These are phyloP conservation scores for Rehmannia glutinosa DNA, from an alignment of 257 asterid genomes.

Conservation along the genomic window DNA sequence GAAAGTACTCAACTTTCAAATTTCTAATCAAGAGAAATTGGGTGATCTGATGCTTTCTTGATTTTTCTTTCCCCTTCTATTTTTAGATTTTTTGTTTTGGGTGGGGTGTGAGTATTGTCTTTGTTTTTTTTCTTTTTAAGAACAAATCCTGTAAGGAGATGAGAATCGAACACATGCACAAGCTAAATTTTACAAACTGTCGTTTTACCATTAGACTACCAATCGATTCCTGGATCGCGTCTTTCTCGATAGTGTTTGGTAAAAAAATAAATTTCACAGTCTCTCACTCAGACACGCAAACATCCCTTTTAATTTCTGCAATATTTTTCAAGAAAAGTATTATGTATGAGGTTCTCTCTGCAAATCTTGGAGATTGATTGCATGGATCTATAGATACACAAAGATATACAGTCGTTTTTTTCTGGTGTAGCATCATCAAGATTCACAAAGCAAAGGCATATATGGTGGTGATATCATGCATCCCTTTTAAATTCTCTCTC, in stretches of 20 bases:
- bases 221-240: too few species aligned
- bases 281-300: neutral
- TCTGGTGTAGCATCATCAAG: constrained; percentile 60
- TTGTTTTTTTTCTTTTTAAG: too few species aligned
- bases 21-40: constrained; percentile 5
- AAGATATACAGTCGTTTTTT: constrained; percentile 33
- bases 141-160: too few species aligned
- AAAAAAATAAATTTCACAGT: too few species aligned
- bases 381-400: constrained; percentile 27
- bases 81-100: neutral
- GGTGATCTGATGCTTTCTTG: constrained; percentile 4
- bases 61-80: neutral
- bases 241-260: too few species aligned
- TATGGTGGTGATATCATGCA: neutral
- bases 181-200: too few species aligned
- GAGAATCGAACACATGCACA: too few species aligned
- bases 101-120: too few species aligned
- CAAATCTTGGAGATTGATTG: constrained; percentile 14
- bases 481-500: neutral
- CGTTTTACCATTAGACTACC: too few species aligned
- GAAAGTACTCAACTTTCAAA: neutral
- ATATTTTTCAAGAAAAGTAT: neutral
- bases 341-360: neutral
- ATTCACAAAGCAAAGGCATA: constrained; percentile 35
- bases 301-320: neutral